Base-by-base conservation (phyloP, 23 red algal genomes). In the Gracilaria caudata region DNA sequence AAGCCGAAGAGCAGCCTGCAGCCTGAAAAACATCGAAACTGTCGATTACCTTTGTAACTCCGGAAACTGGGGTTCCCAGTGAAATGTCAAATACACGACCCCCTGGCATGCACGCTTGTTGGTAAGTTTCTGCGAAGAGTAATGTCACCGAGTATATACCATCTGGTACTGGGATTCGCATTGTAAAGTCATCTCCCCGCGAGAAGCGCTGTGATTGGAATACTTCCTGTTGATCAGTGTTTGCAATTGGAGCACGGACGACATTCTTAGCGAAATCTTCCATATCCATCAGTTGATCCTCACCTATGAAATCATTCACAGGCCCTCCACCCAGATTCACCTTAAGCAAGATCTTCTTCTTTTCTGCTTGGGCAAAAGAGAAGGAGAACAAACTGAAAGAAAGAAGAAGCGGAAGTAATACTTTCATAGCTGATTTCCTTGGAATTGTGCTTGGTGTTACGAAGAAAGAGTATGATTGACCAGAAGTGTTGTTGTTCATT, bases 91-190 rank as follows among this genome's bases (percentile, higher is more conserved):
- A 93, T 20, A 93, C 90, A 56, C 90, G 90, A 28, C 65, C 81
- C 12, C 90, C 90, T 17, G 82, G 70, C n/a, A 40, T 44, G 54
- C 90, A 93, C 20, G 90, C 90, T n/a, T 51, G 45, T 40, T 77
- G 71, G 37, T 71, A 93, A 8, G 90, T 93, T 73, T 93, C 90
- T 16, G 90, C 80, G 38, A 93, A 86, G 21, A 93, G 90, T 20
- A 93, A 72, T 6, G 90, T 93, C 21, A 93, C 80, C 20, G 90
- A 93, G 29, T 93, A 93, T 43, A 93, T 58, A 29, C 90, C 90
- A 33, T 77, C 75, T n/a, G 90, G 90, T 21, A 93, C 81, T 28
- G 90, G 90, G 63, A 93, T 59, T 45, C 90, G 81, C 35, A 93
- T 58, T 24, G 82, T 93, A 17, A 93, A 51, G 72, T 93, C 82